Percentiles rank a stretch among this genome's conserved stretches.
These are phyloP conservation scores for Pythium brachiatum DNA, from an alignment of 352 stramenopile genomes.

Conservation along the genomic window DNA sequence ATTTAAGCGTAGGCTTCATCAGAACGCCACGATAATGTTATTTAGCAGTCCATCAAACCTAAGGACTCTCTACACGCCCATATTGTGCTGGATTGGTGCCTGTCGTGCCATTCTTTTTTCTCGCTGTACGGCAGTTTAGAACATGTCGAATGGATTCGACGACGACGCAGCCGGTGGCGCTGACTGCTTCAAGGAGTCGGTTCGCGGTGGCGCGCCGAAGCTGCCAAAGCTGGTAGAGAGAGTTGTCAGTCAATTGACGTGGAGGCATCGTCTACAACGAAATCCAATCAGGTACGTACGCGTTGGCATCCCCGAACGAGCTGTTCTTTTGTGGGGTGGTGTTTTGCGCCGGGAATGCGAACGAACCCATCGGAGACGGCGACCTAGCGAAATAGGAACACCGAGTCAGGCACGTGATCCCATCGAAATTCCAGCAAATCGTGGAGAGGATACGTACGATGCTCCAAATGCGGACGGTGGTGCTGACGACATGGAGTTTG, in stretches of 20 bases:
- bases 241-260: neutral
- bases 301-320: slow-evolving; percentile 40
- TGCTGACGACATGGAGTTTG: slow-evolving; percentile 1
- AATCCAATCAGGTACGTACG: slow-evolving; percentile 30
- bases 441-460: slow-evolving; percentile 11
- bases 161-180: slow-evolving; percentile 27
- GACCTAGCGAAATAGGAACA: too few relatives aligned
- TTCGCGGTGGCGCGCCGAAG: slow-evolving; percentile 38
- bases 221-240: slow-evolving; percentile 40
- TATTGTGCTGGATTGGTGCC: neutral
- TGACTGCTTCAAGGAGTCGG: slow-evolving; percentile 31
- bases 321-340: slow-evolving; percentile 30
- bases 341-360: slow-evolving; percentile 33
- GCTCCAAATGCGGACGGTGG: slow-evolving; percentile 8
- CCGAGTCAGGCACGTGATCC: too few relatives aligned
- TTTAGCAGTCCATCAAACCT: slow-evolving; percentile 5
- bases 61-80: neutral
- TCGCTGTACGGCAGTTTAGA: slow-evolving; percentile 34
- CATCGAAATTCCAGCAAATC: too few relatives aligned
- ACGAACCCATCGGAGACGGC: slow-evolving; percentile 35
- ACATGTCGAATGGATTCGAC: slow-evolving; percentile 84
- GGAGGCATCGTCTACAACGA: neutral
- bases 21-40: slow-evolving; percentile 12
- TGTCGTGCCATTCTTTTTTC: neutral
- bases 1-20: neutral